Evolutionary conservation across 768 basidiomycete species (phyloP).

Genomic region (Gelatoporia subvermispora): DNA sequence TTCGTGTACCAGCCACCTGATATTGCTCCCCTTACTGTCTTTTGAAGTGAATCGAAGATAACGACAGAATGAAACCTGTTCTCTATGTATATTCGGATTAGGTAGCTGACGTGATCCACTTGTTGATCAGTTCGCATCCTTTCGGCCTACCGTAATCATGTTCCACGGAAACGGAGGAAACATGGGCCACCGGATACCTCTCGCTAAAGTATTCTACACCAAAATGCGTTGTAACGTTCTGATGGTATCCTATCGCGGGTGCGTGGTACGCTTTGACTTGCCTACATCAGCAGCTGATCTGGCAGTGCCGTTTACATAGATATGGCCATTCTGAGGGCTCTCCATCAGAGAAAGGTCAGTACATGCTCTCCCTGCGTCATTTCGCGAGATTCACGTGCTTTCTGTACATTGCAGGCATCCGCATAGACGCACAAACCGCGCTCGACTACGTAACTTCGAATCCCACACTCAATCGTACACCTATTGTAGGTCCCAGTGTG

Average conservation of each 20-base stretch:
- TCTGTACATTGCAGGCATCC: slow-evolving; percentile 47
- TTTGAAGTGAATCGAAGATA: too few relatives aligned
- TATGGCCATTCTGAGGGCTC: slow-evolving; percentile 87
- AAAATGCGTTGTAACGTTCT: slow-evolving; percentile 90
- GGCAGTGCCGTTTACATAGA: slow-evolving; percentile 31
- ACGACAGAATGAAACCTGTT: too few relatives aligned
- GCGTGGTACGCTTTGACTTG: slow-evolving; percentile 20
- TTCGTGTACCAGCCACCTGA: too few relatives aligned
- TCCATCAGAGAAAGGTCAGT: slow-evolving; percentile 75
- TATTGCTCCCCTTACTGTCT: too few relatives aligned
- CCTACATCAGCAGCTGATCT: not conserved
- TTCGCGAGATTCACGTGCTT: not conserved
- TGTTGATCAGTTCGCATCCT: slow-evolving; percentile 33
- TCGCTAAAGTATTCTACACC: slow-evolving; percentile 76
- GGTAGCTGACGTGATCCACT: too few relatives aligned
- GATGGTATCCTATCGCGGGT: slow-evolving; percentile 94
- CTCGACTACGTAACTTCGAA: slow-evolving; percentile 70
- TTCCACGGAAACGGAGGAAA: slow-evolving; percentile 92
- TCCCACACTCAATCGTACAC: slow-evolving; percentile 58
- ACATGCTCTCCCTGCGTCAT: not conserved
- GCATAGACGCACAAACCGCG: slow-evolving; percentile 79
- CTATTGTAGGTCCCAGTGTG: slow-evolving; percentile 47
- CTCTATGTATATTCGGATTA: too few relatives aligned
- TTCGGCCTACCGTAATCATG: slow-evolving; percentile 84
- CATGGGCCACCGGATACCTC: slow-evolving; percentile 84